Conservation (phyloP, 2,329 filamentous ascomycete species). For the Pochonia chlamydosporia region DNA sequence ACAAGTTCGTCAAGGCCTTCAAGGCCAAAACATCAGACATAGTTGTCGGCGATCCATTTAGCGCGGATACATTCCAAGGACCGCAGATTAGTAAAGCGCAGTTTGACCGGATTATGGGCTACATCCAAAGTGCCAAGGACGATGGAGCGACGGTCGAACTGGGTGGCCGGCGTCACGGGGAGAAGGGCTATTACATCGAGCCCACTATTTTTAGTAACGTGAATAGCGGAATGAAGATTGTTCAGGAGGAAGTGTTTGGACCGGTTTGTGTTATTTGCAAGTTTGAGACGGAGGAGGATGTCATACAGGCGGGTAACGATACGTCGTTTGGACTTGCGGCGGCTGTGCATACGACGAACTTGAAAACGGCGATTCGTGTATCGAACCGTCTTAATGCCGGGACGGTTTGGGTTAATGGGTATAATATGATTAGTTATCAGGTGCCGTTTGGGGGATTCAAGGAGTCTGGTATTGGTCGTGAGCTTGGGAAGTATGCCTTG, state of each 20-base stretch:
- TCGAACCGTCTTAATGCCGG: conserved; percentile 70
- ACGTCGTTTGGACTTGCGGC: conserved; percentile 77
- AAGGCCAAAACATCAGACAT: conserved; percentile 69
- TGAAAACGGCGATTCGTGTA: conserved; percentile 77
- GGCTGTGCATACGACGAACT: conserved; percentile 74
- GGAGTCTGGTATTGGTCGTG: conserved; percentile 71
- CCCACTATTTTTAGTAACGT: conserved; percentile 88
- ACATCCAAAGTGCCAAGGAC: conserved; percentile 62
- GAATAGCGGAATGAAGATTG: conserved; percentile 78
- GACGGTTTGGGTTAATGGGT: conserved; percentile 51
- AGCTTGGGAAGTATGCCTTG: conserved; percentile 63
- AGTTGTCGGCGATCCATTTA: conserved; percentile 81
- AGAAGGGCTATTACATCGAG: conserved; percentile 84
- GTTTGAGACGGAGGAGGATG: conserved; percentile 78
- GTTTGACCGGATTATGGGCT: conserved; percentile 83
- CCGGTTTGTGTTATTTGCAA: conserved; percentile 81
- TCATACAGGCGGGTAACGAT: conserved; percentile 68
- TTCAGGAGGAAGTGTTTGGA: conserved; percentile 89
- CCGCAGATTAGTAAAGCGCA: conserved; percentile 81
- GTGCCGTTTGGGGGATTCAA: conserved; percentile 68
- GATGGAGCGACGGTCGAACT: conserved; percentile 57
- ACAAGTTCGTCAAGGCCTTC: conserved; percentile 78
- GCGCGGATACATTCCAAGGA: conserved; percentile 75
- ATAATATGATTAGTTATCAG: conserved; percentile 49
- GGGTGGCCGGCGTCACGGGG: conserved; percentile 49